Conservation (phyloP, 805 yeast species). For the Vanderwaltozyma polyspora region DNA sequence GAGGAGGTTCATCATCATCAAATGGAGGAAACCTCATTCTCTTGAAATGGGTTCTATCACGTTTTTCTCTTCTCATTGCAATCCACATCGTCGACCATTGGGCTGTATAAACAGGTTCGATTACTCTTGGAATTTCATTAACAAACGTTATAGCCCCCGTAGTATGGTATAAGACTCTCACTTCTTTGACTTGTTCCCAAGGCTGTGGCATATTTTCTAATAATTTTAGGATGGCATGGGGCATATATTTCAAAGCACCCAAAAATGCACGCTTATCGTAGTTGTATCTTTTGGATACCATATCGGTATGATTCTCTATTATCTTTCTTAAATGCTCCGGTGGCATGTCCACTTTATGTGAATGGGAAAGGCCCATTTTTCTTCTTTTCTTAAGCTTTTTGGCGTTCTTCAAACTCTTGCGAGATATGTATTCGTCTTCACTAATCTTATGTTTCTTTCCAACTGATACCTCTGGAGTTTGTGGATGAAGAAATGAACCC, state of each 20-base stretch:
- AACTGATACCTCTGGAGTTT: too few species aligned
- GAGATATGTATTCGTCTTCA: slow-evolving; percentile 28
- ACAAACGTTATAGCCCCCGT: slow-evolving; percentile 95
- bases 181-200: slow-evolving; percentile 85
- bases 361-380: slow-evolving; percentile 37
- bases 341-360: slow-evolving; percentile 73
- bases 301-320: slow-evolving; percentile 72
- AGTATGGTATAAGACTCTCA: slow-evolving; percentile 76
- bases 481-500: slow-evolving; percentile 14
- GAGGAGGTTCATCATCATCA: slow-evolving; percentile 94
- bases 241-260: slow-evolving; percentile 89
- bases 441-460: too few species aligned
- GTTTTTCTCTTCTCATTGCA: slow-evolving; percentile 86
- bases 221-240: slow-evolving; percentile 84
- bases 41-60: slow-evolving; percentile 80
- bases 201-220: slow-evolving; percentile 97
- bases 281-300: slow-evolving; percentile 66
- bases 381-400: slow-evolving; percentile 7
- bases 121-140: slow-evolving; percentile 82
- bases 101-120: slow-evolving; percentile 82
- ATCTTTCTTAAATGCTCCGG: slow-evolving; percentile 86
- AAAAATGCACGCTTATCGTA: slow-evolving; percentile 78
- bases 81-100: slow-evolving; percentile 95
- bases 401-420: slow-evolving; percentile 9
- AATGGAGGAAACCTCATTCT: slow-evolving; percentile 92